Conservation (phyloP, 495 filamentous ascomycete species). For the Aspergillus panamensis region DNA sequence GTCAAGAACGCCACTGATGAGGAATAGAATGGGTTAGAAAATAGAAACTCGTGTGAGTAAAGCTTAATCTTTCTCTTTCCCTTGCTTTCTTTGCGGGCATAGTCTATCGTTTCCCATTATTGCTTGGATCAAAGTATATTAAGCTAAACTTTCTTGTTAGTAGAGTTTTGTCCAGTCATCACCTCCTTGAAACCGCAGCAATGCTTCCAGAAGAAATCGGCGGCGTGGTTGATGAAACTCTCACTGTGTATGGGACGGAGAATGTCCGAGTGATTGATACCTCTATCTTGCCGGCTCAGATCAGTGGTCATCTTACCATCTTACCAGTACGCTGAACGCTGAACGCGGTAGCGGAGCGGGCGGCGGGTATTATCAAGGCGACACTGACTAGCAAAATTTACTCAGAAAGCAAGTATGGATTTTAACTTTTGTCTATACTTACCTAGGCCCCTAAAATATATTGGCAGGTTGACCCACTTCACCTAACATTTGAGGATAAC, state of each 20-base stretch:
- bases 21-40: neutral
- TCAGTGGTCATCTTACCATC: constrained; percentile 48
- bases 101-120: no score
- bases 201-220: constrained; percentile 53
- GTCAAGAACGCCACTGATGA: neutral
- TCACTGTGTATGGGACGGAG: constrained; percentile 36
- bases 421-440: no score
- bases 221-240: constrained; percentile 38
- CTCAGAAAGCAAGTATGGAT: no score
- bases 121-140: no score
- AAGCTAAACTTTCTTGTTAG: neutral
- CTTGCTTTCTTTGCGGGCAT: neutral
- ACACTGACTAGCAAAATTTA: neutral
- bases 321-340: constrained; percentile 49
- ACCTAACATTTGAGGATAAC: no score
- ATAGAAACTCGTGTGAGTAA: constrained; percentile 4
- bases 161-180: constrained; percentile 25
- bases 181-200: constrained; percentile 47
- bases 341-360: constrained; percentile 56
- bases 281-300: constrained; percentile 45
- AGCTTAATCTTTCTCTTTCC: neutral
- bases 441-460: no score
- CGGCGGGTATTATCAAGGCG: constrained; percentile 46
- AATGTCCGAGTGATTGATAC: constrained; percentile 54
- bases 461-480: no score